Evolutionary conservation across 2,329 filamentous ascomycete genomes (phyloP), one percentile per base, ranked within the genome.

Genomic region (Diaporthe destruens): DNA sequence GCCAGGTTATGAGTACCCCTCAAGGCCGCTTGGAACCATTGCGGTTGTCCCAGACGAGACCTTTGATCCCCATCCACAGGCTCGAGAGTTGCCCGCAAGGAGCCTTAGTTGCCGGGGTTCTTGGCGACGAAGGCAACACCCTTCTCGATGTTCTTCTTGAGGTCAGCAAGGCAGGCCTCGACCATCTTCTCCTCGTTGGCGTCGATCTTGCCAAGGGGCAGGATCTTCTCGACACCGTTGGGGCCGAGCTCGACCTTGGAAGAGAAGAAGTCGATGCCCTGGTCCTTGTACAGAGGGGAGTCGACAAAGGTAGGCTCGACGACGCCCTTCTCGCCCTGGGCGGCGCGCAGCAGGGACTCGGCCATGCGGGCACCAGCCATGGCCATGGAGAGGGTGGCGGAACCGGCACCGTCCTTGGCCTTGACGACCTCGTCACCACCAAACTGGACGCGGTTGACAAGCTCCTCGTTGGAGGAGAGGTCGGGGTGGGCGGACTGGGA

Each of bases 341-440:
- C 87, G 80, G 96, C 96, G 85, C 94, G 95, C 86, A 99, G 93
- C 80, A 99, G 88, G 78, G 93, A 94, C 88, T 98, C 95, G 79
- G 96, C 94, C 85, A 92, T 88, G 84, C 90, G 89, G 81, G 90
- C 89, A 84, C 96, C 96, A 78, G 96, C 96, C 91, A 98, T 96
- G 81, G 96, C 96, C 96, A 99, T 99, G 87, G 95, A 98, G 79
- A 98, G 93, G 76, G 96, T 98, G 83, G 96, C 96, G 78, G 95
- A 98, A 80, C 96, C 96, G 81, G 95, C 95, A 85, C 96, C 96
- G 83, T 96, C 95, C 93, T 98, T 98, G 86, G 96, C 96, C 91
- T 98, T 91, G 87, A 98, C 96, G 78, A 98, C 96, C 92, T 98
- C 96, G 84, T 98, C 96, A 89, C 96, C 96, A 85, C 96, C 96